Conservation (phyloP, 306 rosid species). For the Pyrus bretschneideri region DNA sequence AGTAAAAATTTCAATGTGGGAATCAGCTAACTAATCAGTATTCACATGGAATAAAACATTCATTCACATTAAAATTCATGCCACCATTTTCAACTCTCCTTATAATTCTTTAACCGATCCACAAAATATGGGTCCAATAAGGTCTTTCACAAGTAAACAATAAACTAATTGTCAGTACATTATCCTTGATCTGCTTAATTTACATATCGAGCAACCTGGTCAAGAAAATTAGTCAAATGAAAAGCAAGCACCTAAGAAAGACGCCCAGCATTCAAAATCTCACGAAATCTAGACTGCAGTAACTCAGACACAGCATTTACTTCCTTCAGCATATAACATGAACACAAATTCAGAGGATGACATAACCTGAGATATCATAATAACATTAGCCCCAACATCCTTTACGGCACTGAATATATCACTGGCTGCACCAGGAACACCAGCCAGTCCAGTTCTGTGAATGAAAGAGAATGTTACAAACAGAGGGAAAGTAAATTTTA, state of each 20-base stretch:
- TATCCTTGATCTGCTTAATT: neutral
- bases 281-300: conserved; percentile 35
- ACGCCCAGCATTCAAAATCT: conserved; percentile 82
- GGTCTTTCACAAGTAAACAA: too few relatives aligned
- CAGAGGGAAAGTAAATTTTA: neutral
- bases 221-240: conserved; percentile 1
- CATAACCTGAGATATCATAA: conserved; percentile 96
- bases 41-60: too few relatives aligned
- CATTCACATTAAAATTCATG: neutral
- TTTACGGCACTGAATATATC: conserved; percentile 8
- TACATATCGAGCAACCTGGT: neutral
- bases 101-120: too few relatives aligned
- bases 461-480: conserved; percentile 1
- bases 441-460: conserved; percentile 81
- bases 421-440: conserved; percentile 90
- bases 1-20: neutral
- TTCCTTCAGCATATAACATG: conserved; percentile 34
- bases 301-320: conserved; percentile 92
- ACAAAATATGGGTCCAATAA: too few relatives aligned
- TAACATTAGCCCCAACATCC: conserved; percentile 98
- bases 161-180: neutral
- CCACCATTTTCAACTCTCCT: neutral
- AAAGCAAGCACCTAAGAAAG: conserved; percentile 79
- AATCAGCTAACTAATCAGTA: too few relatives aligned
- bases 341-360: conserved; percentile 12